A percentile compares a stretch with the other conserved stretches of the same genome.
These are phyloP conservation scores for Jaltomata sinuosa DNA, from an alignment of 257 asterid genomes.

Conservation along the genomic window DNA sequence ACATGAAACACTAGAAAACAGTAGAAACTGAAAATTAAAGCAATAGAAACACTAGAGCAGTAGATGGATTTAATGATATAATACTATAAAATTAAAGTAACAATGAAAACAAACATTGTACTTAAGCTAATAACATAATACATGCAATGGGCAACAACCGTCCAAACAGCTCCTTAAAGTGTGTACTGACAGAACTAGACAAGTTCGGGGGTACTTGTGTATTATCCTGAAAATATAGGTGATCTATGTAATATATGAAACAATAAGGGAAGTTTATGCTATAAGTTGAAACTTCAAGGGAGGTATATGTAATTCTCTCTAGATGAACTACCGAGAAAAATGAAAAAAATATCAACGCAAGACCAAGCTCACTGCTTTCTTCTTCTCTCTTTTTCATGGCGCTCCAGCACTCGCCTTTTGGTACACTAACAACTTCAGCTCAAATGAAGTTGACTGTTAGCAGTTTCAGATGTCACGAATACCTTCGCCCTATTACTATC, in stretches of 20 bases:
- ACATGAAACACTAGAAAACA: too few species aligned
- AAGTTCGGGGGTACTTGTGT: not conserved
- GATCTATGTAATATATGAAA: not conserved
- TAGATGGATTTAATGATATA: too few species aligned
- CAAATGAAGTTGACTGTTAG: not conserved
- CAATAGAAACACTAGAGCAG: too few species aligned
- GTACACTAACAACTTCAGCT: not conserved
- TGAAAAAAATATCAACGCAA: not conserved
- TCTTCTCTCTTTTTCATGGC: not conserved
- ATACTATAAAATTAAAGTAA: too few species aligned
- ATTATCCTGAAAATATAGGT: not conserved
- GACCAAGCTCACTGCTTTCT: not conserved
- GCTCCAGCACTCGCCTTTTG: not conserved
- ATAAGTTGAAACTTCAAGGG: not conserved
- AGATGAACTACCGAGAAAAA: not conserved
- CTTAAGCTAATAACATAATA: too few species aligned
- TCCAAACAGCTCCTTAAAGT: too few species aligned
- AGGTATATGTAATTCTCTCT: not conserved
- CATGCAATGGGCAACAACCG: too few species aligned
- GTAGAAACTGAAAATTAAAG: too few species aligned
- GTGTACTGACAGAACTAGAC: not conserved
- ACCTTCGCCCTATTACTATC: conserved; percentile 4
- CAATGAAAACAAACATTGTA: too few species aligned
- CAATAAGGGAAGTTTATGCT: not conserved
- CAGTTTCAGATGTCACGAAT: conserved; percentile 11